Conservation (phyloP, 352 stramenopile genomes). For the Globisporangium nodosum region DNA sequence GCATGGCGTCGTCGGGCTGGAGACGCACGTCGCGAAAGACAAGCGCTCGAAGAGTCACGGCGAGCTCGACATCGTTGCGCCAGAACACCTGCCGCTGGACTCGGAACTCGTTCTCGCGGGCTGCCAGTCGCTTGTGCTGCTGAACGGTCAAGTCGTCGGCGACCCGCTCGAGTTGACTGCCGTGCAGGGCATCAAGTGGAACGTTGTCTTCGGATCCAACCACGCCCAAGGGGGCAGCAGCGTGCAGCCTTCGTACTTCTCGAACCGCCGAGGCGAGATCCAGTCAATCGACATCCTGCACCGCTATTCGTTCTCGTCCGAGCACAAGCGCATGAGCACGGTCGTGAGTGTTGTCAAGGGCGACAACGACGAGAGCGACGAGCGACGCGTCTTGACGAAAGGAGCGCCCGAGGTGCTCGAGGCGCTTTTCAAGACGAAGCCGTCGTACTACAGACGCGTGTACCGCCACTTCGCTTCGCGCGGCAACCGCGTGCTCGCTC, state of each 20-base stretch:
- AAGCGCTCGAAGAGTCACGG: constrained; percentile 2
- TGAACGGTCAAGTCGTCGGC: constrained; percentile 87
- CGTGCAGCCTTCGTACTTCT: constrained; percentile 28
- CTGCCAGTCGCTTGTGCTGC: constrained; percentile 91
- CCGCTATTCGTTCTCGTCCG: constrained; percentile 86
- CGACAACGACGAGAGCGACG: constrained; percentile 26
- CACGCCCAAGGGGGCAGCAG: constrained; percentile 4
- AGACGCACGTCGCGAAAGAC: neutral
- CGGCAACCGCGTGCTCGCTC: constrained; percentile 77
- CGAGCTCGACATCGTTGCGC: constrained; percentile 27
- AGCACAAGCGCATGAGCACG: constrained; percentile 90
- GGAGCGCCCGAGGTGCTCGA: constrained; percentile 91
- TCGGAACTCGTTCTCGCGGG: constrained; percentile 39
- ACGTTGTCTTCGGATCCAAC: constrained; percentile 19
- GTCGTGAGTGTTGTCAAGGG: constrained; percentile 43
- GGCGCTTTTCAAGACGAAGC: constrained; percentile 62
- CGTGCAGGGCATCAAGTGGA: constrained; percentile 79
- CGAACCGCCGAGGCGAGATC: constrained; percentile 20
- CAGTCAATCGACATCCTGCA: constrained; percentile 61
- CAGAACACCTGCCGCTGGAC: constrained; percentile 28
- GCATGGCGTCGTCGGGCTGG: constrained; percentile 28
- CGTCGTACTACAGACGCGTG: constrained; percentile 47
- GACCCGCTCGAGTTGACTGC: constrained; percentile 93
- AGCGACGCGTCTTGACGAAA: constrained; percentile 81
- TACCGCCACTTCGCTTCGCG: constrained; percentile 40